Percentiles rank a stretch among this genome's conserved stretches.
Evolutionary conservation across 208 protist species (phyloP).

Genomic region (Angomonas ambiguus): DNA sequence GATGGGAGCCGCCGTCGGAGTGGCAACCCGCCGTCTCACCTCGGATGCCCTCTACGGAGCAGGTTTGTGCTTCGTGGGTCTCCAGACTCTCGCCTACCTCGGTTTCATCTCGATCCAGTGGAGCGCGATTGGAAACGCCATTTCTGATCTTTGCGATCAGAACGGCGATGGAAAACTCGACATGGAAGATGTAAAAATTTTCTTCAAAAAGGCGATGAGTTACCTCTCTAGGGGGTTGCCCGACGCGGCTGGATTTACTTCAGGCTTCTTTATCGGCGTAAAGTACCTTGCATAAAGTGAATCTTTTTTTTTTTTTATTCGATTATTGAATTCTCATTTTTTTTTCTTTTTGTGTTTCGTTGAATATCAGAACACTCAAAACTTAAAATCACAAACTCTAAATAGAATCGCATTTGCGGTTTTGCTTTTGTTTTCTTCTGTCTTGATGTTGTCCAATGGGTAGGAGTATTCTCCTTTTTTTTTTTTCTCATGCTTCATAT

Average conservation of each 20-base stretch:
- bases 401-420: too few species aligned
- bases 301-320: slow-evolving; percentile 18
- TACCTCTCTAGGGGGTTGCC: slow-evolving; percentile 38
- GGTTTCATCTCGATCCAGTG: slow-evolving; percentile 66
- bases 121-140: slow-evolving; percentile 36
- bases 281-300: slow-evolving; percentile 32
- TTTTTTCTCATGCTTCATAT: neutral
- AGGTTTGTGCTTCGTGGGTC: slow-evolving; percentile 39
- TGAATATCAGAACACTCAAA: neutral
- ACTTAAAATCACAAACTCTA: too few species aligned
- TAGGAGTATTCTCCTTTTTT: neutral
- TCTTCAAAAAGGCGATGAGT: slow-evolving; percentile 30
- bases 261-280: slow-evolving; percentile 44
- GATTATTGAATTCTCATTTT: slow-evolving; percentile 12
- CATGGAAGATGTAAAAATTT: slow-evolving; percentile 36
- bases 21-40: slow-evolving; percentile 42
- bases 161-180: slow-evolving; percentile 58
- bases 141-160: slow-evolving; percentile 35
- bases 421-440: too few species aligned
- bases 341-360: neutral
- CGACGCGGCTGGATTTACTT: slow-evolving; percentile 46
- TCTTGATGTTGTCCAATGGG: too few species aligned
- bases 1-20: slow-evolving; percentile 41
- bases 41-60: slow-evolving; percentile 57
- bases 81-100: slow-evolving; percentile 53